A percentile compares a stretch with the other conserved stretches of the same genome.
These are phyloP conservation scores for Saturnispora serradocipensis DNA, from an alignment of 805 yeast genomes.

Conservation along the genomic window DNA sequence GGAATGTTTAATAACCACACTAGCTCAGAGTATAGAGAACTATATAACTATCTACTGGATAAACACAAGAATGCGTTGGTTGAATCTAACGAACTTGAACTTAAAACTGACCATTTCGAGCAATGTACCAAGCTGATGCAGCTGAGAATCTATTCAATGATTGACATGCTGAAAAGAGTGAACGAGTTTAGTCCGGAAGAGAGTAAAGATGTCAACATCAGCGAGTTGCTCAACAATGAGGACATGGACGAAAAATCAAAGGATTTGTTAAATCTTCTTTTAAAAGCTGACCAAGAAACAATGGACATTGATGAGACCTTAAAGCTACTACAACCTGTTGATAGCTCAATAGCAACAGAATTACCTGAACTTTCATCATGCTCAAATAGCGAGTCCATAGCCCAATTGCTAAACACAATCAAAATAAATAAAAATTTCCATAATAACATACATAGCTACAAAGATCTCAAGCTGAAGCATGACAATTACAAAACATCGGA, in stretches of 20 bases:
- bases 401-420: neutral
- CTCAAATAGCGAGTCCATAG: neutral
- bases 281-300: neutral
- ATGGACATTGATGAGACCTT: neutral
- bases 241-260: neutral
- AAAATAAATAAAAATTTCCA: constrained; percentile 4
- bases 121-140: constrained; percentile 4
- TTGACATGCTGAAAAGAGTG: neutral
- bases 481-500: constrained; percentile 3
- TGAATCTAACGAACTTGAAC: neutral
- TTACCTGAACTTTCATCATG: constrained; percentile 3
- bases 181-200: neutral
- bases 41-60: neutral
- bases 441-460: constrained; percentile 1
- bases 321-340: neutral
- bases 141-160: constrained; percentile 2
- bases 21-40: neutral
- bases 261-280: neutral
- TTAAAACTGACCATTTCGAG: neutral
- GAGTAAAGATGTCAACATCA: neutral
- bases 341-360: neutral
- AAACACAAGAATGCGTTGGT: neutral
- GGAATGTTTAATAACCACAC: neutral
- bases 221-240: neutral
- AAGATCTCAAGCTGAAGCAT: constrained; percentile 2